Evolutionary conservation across 106 monocot species (phyloP).

Genomic region (Dendrobium chrysotoxum): DNA sequence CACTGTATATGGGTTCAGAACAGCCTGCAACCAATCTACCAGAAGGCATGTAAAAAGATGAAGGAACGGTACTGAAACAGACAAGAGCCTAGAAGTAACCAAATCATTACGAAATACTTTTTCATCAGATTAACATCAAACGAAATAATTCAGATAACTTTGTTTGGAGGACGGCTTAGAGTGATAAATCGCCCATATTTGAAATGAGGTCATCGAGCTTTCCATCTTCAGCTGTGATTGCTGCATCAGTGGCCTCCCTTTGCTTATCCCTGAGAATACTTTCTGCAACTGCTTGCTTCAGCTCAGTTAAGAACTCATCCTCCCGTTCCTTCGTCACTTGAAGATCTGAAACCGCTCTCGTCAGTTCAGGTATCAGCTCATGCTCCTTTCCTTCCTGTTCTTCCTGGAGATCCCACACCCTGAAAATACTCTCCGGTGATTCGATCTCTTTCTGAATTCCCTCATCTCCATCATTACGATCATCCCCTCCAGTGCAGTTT

Average conservation of each 20-base stretch:
- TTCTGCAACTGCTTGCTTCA: slow-evolving; percentile 6
- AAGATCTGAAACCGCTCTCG: not conserved
- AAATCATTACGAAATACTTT: not conserved
- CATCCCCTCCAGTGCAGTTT: not conserved
- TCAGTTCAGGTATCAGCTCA: not conserved
- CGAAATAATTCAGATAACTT: not conserved
- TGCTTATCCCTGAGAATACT: not conserved
- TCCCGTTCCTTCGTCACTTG: not conserved
- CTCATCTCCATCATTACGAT: not conserved
- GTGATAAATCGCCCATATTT: slow-evolving; percentile 5
- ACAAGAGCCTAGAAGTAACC: too few species aligned
- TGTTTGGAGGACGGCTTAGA: not conserved
- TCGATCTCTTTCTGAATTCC: not conserved
- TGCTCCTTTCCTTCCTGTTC: slow-evolving; percentile 1
- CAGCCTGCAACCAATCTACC: too few species aligned
- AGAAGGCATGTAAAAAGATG: not conserved
- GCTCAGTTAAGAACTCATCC: not conserved
- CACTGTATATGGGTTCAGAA: too few species aligned
- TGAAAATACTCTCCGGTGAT: slow-evolving; percentile 1
- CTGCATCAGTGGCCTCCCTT: not conserved
- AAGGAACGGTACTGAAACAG: too few species aligned
- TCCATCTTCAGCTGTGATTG: not conserved
- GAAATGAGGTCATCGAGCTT: slow-evolving; percentile 5
- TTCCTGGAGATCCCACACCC: slow-evolving; percentile 8
- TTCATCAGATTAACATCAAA: not conserved